Evolutionary conservation across 2,329 filamentous ascomycete species (phyloP).

Genomic region (Parafenestella ontariensis): DNA sequence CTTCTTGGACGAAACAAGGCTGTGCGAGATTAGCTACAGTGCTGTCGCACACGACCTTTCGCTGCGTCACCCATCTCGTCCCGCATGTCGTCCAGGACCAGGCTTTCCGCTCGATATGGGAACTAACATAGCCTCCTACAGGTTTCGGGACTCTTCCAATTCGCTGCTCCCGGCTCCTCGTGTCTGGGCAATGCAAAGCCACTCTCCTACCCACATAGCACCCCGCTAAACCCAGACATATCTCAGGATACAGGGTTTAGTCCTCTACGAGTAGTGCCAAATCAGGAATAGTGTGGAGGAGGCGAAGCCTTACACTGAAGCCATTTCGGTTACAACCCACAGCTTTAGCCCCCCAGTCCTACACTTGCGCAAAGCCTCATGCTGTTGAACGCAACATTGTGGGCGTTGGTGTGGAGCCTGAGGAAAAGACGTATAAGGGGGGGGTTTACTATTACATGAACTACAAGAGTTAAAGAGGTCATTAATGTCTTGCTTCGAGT

Average conservation of each 20-base stretch:
- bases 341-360: conserved; percentile 1
- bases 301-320: conserved; percentile 10
- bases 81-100: no score
- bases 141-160: no score
- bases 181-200: no score
- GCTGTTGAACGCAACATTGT: neutral
- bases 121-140: no score
- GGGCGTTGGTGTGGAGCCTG: neutral
- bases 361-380: conserved; percentile 4
- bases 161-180: neutral
- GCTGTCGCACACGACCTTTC: no score
- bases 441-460: neutral
- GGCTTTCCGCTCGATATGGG: no score
- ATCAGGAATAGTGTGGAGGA: neutral
- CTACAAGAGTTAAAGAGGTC: neutral
- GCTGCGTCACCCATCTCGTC: no score
- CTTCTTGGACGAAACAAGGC: neutral
- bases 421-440: conserved; percentile 2
- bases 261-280: neutral
- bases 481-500: neutral
- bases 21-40: neutral
- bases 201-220: no score
- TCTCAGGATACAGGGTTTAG: neutral
- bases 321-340: conserved; percentile 5
- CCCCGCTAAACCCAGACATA: neutral